phyloP scores from a whole-genome alignment of 2,329 filamentous ascomycete genomes.

The Cladorrhinum sp. region DNA sequence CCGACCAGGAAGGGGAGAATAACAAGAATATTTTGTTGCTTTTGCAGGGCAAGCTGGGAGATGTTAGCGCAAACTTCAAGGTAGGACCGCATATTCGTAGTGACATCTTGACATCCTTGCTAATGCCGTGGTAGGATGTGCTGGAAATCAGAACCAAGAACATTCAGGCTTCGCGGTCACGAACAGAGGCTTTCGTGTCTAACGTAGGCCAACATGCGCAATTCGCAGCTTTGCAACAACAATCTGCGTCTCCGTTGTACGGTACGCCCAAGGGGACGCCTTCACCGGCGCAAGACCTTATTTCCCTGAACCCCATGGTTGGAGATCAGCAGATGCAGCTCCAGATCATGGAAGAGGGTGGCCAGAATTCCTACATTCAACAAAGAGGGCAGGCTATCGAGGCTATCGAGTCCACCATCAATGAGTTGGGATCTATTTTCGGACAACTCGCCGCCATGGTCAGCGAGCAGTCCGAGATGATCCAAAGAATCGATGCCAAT shows the following conservation, averaged over 20 bases:
- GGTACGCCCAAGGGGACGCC: slow-evolving; percentile 69
- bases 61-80: slow-evolving; percentile 94
- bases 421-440: slow-evolving; percentile 85
- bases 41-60: slow-evolving; percentile 85
- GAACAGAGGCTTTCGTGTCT: slow-evolving; percentile 96
- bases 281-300: slow-evolving; percentile 67
- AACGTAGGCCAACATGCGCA: slow-evolving; percentile 77
- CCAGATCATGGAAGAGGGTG: slow-evolving; percentile 89
- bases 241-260: slow-evolving; percentile 84
- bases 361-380: slow-evolving; percentile 84
- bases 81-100: slow-evolving; percentile 1
- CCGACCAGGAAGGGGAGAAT: slow-evolving; percentile 86
- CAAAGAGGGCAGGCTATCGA: slow-evolving; percentile 95
- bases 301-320: slow-evolving; percentile 71
- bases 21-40: slow-evolving; percentile 96
- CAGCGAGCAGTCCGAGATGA: slow-evolving; percentile 95
- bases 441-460: slow-evolving; percentile 96
- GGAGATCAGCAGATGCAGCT: slow-evolving; percentile 73
- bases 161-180: slow-evolving; percentile 86
- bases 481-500: slow-evolving; percentile 94
- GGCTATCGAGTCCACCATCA: slow-evolving; percentile 92
- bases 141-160: slow-evolving; percentile 96
- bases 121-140: slow-evolving; percentile 57
- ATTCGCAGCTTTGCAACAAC: slow-evolving; percentile 53
- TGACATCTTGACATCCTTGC: neutral